phyloP scores from a whole-genome alignment of 257 asterid genomes.

The Salvia rosmarinus region DNA sequence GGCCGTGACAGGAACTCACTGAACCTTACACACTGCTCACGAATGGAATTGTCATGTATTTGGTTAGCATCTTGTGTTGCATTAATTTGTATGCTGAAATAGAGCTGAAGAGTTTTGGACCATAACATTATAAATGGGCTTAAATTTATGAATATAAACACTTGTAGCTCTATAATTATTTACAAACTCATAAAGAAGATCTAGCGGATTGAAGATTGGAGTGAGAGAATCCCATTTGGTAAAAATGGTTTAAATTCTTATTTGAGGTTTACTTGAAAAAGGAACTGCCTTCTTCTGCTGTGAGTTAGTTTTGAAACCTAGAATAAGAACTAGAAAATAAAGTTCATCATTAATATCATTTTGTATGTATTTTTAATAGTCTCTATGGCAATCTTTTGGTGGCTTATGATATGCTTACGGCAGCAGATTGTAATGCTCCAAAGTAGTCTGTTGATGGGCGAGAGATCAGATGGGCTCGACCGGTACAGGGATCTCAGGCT shows the following conservation, averaged over 20 bases:
- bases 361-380: neutral
- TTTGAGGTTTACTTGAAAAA: neutral
- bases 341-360: neutral
- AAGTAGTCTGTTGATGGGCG: slow-evolving; percentile 64
- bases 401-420: slow-evolving; percentile 5
- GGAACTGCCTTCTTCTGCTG: neutral
- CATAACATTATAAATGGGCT: neutral
- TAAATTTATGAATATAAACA: neutral
- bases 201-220: too few relatives aligned
- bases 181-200: neutral
- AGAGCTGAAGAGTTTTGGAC: neutral
- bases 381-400: slow-evolving; percentile 15
- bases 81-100: neutral
- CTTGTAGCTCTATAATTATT: neutral
- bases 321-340: neutral
- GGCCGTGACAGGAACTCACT: too few relatives aligned
- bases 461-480: slow-evolving; percentile 53
- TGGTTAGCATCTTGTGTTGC: neutral
- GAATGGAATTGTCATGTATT: neutral
- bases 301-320: neutral
- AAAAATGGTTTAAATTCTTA: neutral
- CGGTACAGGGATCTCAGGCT: slow-evolving; percentile 72
- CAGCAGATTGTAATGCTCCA: slow-evolving; percentile 79
- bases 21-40: neutral
- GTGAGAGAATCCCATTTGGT: neutral